These are phyloP conservation scores for Paraurostyla sp. DNA, from an alignment of 73 alveolate genomes.

Conservation along the genomic window DNA sequence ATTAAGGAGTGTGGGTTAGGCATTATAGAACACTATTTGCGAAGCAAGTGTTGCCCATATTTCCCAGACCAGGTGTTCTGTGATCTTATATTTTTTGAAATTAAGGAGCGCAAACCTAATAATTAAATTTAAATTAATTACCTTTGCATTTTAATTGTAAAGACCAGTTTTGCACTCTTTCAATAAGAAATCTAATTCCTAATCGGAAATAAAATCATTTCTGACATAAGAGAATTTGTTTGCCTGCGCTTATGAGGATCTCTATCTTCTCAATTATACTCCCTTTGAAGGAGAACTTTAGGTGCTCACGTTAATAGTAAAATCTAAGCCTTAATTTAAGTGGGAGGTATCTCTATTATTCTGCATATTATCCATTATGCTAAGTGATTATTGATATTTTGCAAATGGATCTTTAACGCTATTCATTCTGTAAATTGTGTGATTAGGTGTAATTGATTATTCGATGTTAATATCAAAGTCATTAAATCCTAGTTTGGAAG, in stretches of 20 bases:
- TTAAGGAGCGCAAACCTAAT: constrained; percentile 19
- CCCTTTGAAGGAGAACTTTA: constrained; percentile 25
- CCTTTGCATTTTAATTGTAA: background rate
- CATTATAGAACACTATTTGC: constrained; percentile 82
- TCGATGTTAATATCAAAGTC: background rate
- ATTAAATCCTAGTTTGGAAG: background rate
- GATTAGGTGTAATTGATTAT: background rate
- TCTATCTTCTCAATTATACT: background rate
- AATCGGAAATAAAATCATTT: background rate
- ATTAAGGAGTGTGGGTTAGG: constrained; percentile 81
- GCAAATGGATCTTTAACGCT: background rate
- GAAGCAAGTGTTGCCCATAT: constrained; percentile 91
- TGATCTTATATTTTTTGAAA: background rate
- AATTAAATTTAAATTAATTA: background rate
- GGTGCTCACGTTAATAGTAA: background rate
- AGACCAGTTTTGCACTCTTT: background rate
- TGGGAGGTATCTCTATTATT: background rate
- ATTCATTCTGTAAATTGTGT: background rate
- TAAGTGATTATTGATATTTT: background rate
- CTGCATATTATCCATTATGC: background rate
- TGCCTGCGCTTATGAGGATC: background rate
- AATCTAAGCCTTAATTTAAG: background rate
- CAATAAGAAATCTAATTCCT: background rate
- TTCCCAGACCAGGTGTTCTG: constrained; percentile 75
- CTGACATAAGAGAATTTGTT: background rate